Evolutionary conservation across 2,329 filamentous ascomycete genomes (phyloP), one percentile per base, ranked within the genome.

Genomic region (Diaporthe citrichinensis): DNA sequence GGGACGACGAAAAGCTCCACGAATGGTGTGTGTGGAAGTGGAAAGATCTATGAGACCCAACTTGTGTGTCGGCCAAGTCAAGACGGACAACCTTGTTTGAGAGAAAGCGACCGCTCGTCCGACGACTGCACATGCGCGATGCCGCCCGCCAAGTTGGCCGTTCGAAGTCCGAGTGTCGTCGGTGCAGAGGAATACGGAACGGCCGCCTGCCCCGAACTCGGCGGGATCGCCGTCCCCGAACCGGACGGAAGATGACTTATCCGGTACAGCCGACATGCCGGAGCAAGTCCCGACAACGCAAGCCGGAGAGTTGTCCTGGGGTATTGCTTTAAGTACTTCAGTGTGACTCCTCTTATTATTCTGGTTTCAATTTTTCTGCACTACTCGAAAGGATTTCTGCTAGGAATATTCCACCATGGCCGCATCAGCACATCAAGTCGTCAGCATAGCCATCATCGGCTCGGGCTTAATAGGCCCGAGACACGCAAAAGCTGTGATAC

Each of bases 401-500:
- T 20, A 7, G 14, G 20, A 39, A 25, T 14, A 39, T 46, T 34
- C 9, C 67, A 46, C 0, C 14, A 72, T 72, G 67, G 53, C 31
- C 12, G 10, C 46, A 14, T 3, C 39, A 10, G n/a, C 46, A 55
- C 41, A 15, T 6, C 53, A 41, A 39, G 34, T 39, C 9, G 8
- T 76, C 17, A 46, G 23, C 5, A 73, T 85, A 78, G 74, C 84
- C 77, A 75, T 86, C 31, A 78, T 83, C 4, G 82, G 82, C 23
- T 79, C 79, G 3, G 82, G 81, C 15, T 72, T 80, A 0, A 82
- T 84, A 41, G 81, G 82, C 0, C 82, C 82, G 2, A 79, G 80
- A 0, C 83, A 83, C 31, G 82, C 82, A n/a, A 76, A 58, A 28
- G 81, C 81, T 2, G 79, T 84, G 3, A 71, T 77, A 2, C 61